Percentiles rank a stretch among this genome's conserved stretches.
Conservation (phyloP, 371 early-diverging fungal genomes). For the Rhizopus sp. region DNA sequence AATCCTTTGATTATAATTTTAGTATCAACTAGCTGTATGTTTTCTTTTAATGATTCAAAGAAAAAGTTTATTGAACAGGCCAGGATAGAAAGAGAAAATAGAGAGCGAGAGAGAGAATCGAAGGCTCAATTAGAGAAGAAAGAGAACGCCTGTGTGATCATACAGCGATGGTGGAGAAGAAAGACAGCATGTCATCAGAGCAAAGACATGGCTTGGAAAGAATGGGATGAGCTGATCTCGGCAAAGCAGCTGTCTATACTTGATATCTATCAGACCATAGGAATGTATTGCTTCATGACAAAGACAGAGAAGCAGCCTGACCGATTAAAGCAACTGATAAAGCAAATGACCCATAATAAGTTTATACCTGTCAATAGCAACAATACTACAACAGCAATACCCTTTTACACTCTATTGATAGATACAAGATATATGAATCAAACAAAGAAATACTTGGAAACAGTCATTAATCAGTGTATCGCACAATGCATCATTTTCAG, state of each 20-base stretch:
- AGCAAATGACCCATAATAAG: slow-evolving; percentile 21
- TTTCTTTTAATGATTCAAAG: slow-evolving; percentile 24
- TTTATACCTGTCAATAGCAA: slow-evolving; percentile 4
- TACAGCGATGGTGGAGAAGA: slow-evolving; percentile 42
- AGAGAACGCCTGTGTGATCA: slow-evolving; percentile 20
- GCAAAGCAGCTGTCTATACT: slow-evolving; percentile 8
- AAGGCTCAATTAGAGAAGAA: slow-evolving; percentile 13
- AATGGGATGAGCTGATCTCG: slow-evolving; percentile 26
- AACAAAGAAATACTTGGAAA: slow-evolving; percentile 26
- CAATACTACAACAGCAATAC: slow-evolving; percentile 1
- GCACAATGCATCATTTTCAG: slow-evolving; percentile 12
- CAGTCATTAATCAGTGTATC: slow-evolving; percentile 30
- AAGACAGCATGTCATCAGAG: slow-evolving; percentile 14
- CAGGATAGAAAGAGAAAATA: slow-evolving; percentile 39
- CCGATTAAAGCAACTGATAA: slow-evolving; percentile 19
- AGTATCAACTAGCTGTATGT: slow-evolving; percentile 13
- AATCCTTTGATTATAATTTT: slow-evolving; percentile 27
- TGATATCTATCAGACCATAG: slow-evolving; percentile 27
- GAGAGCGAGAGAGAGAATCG: slow-evolving; percentile 35
- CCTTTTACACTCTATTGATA: slow-evolving; percentile 32
- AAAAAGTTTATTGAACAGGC: slow-evolving; percentile 40
- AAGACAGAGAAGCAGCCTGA: not conserved
- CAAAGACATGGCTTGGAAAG: slow-evolving; percentile 18
- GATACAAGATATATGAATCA: slow-evolving; percentile 28
- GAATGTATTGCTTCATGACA: slow-evolving; percentile 29